Base-by-base conservation (phyloP, 148 eudicot genomes). In the Rhododendron kiyosumense region DNA sequence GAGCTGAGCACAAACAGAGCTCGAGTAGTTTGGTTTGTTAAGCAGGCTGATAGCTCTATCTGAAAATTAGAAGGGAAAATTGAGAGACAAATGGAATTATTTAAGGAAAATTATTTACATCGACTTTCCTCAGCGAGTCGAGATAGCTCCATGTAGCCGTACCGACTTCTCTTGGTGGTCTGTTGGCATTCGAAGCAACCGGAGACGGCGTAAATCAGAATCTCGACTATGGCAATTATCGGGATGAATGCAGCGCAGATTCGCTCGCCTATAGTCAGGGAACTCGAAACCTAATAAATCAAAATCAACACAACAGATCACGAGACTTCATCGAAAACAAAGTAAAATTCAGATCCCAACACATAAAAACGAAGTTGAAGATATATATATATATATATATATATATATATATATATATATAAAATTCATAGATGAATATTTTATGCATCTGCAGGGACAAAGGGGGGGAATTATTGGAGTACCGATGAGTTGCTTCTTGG, bases 121-220 rank as follows among this genome's bases (percentile, higher is more conserved):
- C 28, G 92, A 83, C 94, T 90, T 87, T 89, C 94, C 7, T 85
- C 28, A 18, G 95, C 91, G 3, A 94, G 90, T 26, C 89, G 91
- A 88, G 67, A 85, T 34, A 94, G 71, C 17, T 91, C 88, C 13
- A 20, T 26, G 87, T 28, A 84, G 2, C 69, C 80, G 52, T 65
- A 88, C 0, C 79, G 71, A 24, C 17, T 85, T 71, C 46, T 71
- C 15, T 11, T 17, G 65, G 41, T 84, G 85, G 8, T 28, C 73
- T 26, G 49, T 24, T 71, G 78, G 15, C 71, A 52, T 4, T 89
- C 89, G 18, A 91, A 92, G 69, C 95, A 94, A 73, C 84, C 88
- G 0, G 90, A 81, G 22, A 85, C 86, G 9, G 90, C 87, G 83
- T 67, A 91, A 4, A 90, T 43, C 54, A 93, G 18, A 32, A 91